Evolutionary conservation across 306 rosid species (phyloP).

Genomic region (Dalbergia cochinchinensis): DNA sequence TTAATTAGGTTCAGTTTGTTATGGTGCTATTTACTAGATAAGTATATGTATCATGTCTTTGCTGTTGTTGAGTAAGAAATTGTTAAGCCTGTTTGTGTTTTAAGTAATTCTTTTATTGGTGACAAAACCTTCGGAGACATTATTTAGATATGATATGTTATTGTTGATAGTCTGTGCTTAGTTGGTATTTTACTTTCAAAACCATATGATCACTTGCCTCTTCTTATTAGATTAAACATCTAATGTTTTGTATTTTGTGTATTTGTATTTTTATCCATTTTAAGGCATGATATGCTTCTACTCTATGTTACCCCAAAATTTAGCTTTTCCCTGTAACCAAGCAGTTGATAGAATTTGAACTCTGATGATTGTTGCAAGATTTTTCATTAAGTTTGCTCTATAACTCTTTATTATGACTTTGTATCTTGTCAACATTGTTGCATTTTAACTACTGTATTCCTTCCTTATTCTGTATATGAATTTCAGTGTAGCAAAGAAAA

Average conservation of each 20-base stretch:
- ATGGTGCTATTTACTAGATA: not conserved
- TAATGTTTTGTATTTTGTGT: not conserved
- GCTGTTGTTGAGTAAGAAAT: not conserved
- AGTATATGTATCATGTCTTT: slow-evolving; percentile 1
- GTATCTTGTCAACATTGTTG: not conserved
- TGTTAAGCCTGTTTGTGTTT: not conserved
- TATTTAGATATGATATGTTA: not conserved
- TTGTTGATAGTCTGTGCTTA: not conserved
- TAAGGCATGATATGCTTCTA: not conserved
- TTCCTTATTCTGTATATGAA: slow-evolving; percentile 19
- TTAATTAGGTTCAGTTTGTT: slow-evolving; percentile 1
- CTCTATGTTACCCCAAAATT: not conserved
- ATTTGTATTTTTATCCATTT: not conserved
- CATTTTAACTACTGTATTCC: slow-evolving; percentile 5
- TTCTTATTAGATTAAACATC: not conserved
- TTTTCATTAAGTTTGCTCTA: slow-evolving; percentile 5
- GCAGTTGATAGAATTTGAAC: slow-evolving; percentile 30
- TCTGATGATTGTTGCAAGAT: slow-evolving; percentile 11
- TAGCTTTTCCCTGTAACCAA: not conserved
- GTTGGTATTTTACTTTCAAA: not conserved
- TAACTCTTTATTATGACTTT: not conserved
- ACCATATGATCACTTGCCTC: not conserved
- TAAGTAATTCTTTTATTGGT: slow-evolving; percentile 3
- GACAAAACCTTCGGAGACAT: not conserved
- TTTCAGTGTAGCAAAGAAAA: slow-evolving; percentile 94